Percentiles rank a stretch among this genome's conserved stretches.
Conservation (phyloP, 2,329 filamentous ascomycete species). For the Delphinella strobiligena region DNA sequence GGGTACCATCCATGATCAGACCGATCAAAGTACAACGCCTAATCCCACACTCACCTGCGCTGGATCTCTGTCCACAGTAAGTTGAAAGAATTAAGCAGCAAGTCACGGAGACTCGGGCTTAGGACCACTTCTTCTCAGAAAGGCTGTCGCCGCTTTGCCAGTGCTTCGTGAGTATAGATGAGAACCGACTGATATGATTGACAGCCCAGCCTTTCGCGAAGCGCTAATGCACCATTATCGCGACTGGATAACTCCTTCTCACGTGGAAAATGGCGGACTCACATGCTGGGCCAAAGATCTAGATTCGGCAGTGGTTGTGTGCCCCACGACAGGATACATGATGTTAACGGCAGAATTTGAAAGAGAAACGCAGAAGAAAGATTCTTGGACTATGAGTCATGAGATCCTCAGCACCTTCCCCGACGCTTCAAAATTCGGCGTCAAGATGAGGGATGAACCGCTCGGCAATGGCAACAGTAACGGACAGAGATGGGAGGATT, state of each 20-base stretch:
- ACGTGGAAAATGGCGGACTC: neutral
- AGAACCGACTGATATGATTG: no score
- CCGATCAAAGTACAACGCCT: slow-evolving; percentile 5
- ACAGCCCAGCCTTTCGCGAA: slow-evolving; percentile 4
- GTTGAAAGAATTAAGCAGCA: neutral
- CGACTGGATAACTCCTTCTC: neutral
- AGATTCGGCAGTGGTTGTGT: neutral
- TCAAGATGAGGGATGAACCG: neutral
- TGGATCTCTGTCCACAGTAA: slow-evolving; percentile 7
- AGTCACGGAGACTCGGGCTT: no score
- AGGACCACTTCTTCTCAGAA: no score
- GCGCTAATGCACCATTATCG: slow-evolving; percentile 3
- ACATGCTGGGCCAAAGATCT: neutral
- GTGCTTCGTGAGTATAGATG: no score
- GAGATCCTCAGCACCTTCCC: neutral
- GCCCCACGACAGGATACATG: neutral
- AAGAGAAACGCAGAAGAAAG: neutral
- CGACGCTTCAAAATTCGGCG: neutral
- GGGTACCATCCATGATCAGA: slow-evolving; percentile 6
- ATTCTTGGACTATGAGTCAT: neutral
- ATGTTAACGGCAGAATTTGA: neutral
- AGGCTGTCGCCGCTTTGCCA: no score
- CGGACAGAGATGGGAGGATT: no score
- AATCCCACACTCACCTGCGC: slow-evolving; percentile 6
- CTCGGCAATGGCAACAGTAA: neutral